A percentile compares a stretch with the other conserved stretches of the same genome.
Conservation (phyloP, 179 eudicot species). For the Amaranthus tricolor region DNA sequence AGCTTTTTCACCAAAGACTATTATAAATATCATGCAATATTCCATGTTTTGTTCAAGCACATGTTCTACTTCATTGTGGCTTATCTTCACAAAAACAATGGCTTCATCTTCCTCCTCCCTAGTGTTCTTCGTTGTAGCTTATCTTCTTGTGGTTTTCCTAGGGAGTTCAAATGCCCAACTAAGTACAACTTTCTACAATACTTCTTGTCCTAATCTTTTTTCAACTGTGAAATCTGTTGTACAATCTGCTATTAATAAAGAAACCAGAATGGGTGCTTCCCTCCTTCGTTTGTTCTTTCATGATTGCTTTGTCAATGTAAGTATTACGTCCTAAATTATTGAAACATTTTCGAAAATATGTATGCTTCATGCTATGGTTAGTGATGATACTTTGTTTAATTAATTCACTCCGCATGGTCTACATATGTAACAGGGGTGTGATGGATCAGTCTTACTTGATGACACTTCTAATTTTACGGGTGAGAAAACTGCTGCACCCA, state of each 20-base stretch:
- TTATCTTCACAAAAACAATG: slow-evolving; percentile 13
- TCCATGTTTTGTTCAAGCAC: neutral
- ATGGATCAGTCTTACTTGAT: slow-evolving; percentile 72
- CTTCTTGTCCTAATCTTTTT: slow-evolving; percentile 49
- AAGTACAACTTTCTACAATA: slow-evolving; percentile 35
- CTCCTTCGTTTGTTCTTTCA: slow-evolving; percentile 67
- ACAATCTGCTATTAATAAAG: slow-evolving; percentile 44
- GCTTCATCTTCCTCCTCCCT: slow-evolving; percentile 23
- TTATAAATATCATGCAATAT: slow-evolving; percentile 26
- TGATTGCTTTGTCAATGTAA: slow-evolving; percentile 80
- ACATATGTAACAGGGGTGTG: slow-evolving; percentile 61
- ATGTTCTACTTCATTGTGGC: neutral
- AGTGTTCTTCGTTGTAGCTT: slow-evolving; percentile 25
- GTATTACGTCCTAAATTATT: neutral
- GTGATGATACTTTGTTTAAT: too few relatives aligned
- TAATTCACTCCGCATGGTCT: too few relatives aligned
- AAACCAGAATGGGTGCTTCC: slow-evolving; percentile 80
- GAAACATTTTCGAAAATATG: too few relatives aligned
- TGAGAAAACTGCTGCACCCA: slow-evolving; percentile 69
- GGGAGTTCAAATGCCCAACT: slow-evolving; percentile 53
- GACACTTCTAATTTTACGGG: slow-evolving; percentile 57
- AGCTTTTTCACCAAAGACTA: slow-evolving; percentile 13
- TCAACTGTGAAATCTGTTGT: slow-evolving; percentile 38
- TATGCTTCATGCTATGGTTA: too few relatives aligned
- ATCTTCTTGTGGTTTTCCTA: slow-evolving; percentile 32